Evolutionary conservation across 441 rosid genomes (phyloP), one percentile per base, ranked within the genome.

Genomic region (Theobroma grandiflorum): DNA sequence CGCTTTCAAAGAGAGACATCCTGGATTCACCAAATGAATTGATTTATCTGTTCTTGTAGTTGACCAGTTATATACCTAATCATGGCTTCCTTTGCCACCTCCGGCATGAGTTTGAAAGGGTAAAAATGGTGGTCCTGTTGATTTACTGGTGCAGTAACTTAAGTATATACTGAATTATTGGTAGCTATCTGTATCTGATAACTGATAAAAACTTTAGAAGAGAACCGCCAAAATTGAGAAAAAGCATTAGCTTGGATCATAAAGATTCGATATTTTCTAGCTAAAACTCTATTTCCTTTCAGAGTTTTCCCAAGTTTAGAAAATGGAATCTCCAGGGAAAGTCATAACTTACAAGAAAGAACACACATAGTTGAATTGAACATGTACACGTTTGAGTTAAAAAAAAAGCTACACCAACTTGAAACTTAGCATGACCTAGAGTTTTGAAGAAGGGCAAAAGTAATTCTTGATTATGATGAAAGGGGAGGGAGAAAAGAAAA

Each of bases 271-370:
- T 31, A 42, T 0, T 18, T 37, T 65, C 70, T 65, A 14, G 12
- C 40, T 62, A 35, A 12, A 14, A 71, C 40, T 49, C 38, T 26
- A 26, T 26, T 20, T 65, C 20, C 31, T 16, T 35, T 22, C 9
- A 40, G 72, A 65, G 33, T 15, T 59, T 75, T 59, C 40, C 26
- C 40, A 26, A 49, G 50, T 26, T 68, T 69, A 78, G 78, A 59
- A 42, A 74, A 12, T 45, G 55, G 78, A 75, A 78, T 78, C 80
- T 69, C 20, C 26, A 76, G n/a, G 62, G 61, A 47, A 68, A 64
- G 63, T 76, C 72, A 76, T 7, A 65, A 50, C 47, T 16, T 8
- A 72, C 43, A 33, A 72, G 75, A 37, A 52, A 72, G 26, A 18
- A 2, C 75, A 31, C 53, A 33, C 16, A 6, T 26, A 31, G 20